These are phyloP conservation scores for Cercophora scortea DNA, from an alignment of 495 filamentous ascomycete genomes.

Conservation along the genomic window DNA sequence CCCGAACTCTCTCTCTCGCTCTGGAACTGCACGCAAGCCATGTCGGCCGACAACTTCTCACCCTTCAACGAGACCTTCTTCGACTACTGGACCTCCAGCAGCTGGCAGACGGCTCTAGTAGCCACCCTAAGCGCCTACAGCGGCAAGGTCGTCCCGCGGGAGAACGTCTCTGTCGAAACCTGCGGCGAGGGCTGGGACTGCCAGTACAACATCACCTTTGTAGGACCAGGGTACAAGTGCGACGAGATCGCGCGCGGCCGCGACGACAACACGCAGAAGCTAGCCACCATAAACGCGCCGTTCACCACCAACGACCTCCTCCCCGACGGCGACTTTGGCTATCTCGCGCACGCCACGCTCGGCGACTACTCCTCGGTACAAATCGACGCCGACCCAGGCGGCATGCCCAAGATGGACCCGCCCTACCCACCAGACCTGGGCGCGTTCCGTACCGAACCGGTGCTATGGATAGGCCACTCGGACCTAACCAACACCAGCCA, in stretches of 20 bases:
- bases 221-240: slow-evolving; percentile 22
- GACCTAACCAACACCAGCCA: slow-evolving; percentile 13
- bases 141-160: slow-evolving; percentile 9
- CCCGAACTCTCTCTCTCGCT: slow-evolving; percentile 12
- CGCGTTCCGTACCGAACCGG: slow-evolving; percentile 31
- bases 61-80: slow-evolving; percentile 21
- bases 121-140: slow-evolving; percentile 5
- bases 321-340: slow-evolving; percentile 15
- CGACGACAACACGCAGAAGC: slow-evolving; percentile 6
- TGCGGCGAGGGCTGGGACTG: slow-evolving; percentile 25
- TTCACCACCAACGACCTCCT: slow-evolving; percentile 13
- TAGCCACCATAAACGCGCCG: slow-evolving; percentile 9
- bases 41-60: background rate
- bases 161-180: slow-evolving; percentile 13
- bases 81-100: slow-evolving; percentile 20
- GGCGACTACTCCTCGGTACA: slow-evolving; percentile 18
- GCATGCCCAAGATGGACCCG: slow-evolving; percentile 18
- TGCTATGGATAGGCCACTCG: slow-evolving; percentile 29
- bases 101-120: slow-evolving; percentile 5
- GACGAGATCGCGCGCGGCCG: slow-evolving; percentile 9
- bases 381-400: slow-evolving; percentile 7
- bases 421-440: slow-evolving; percentile 27
- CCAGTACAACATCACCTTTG: slow-evolving; percentile 19
- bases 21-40: slow-evolving; percentile 15
- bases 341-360: slow-evolving; percentile 9